Percentiles rank a stretch among this genome's conserved stretches.
Evolutionary conservation across 352 stramenopile species (phyloP).

Genomic region (Phytophthora pseudosyringae): DNA sequence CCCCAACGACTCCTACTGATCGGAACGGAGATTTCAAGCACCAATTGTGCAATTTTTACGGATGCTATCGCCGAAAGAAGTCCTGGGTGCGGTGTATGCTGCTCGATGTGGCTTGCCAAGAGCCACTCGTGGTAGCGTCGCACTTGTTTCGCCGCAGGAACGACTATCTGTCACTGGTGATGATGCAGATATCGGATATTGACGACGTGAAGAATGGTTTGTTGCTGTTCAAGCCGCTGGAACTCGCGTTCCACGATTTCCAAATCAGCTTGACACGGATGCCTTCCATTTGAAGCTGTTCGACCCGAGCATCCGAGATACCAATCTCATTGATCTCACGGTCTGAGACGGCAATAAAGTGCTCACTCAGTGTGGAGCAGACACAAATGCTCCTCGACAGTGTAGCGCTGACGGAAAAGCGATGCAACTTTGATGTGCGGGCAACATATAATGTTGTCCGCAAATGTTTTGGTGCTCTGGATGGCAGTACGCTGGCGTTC

Average conservation of each 20-base stretch:
- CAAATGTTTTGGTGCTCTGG: slow-evolving; percentile 3
- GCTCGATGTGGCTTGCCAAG: slow-evolving; percentile 25
- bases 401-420: not conserved
- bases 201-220: slow-evolving; percentile 34
- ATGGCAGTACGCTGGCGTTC: slow-evolving; percentile 12
- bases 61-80: slow-evolving; percentile 25
- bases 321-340: slow-evolving; percentile 7
- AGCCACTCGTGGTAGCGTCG: not conserved
- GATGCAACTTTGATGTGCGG: slow-evolving; percentile 7
- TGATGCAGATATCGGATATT: slow-evolving; percentile 39
- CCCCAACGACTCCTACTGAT: slow-evolving; percentile 3
- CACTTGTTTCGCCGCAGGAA: too few species aligned
- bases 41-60: slow-evolving; percentile 29
- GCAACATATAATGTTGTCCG: too few species aligned
- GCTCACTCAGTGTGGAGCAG: slow-evolving; percentile 3
- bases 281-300: not conserved
- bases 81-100: not conserved
- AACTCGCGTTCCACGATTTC: slow-evolving; percentile 9
- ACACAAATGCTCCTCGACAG: slow-evolving; percentile 4
- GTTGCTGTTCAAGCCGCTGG: slow-evolving; percentile 30
- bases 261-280: slow-evolving; percentile 7
- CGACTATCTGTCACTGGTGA: not conserved
- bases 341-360: slow-evolving; percentile 2
- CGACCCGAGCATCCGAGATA: not conserved
- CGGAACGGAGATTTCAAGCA: slow-evolving; percentile 15